Evolutionary conservation across 2,329 filamentous ascomycete species (phyloP).

Genomic region (Clonostachys solani): DNA sequence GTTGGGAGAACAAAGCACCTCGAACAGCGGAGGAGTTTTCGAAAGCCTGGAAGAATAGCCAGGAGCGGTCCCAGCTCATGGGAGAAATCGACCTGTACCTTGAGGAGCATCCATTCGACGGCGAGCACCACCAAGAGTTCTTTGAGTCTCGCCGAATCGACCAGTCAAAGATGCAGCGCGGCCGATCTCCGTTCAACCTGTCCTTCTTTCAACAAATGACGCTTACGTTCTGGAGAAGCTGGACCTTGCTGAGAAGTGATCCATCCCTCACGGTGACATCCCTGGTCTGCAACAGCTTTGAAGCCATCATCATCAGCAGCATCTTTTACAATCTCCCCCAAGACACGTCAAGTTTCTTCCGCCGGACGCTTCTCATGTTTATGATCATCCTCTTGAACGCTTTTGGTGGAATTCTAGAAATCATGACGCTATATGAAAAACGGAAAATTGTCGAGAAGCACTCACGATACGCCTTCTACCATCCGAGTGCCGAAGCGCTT

Average conservation of each 20-base stretch:
- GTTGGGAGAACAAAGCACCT: constrained; percentile 38
- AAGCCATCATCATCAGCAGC: constrained; percentile 43
- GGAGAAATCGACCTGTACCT: constrained; percentile 18
- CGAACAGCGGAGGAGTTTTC: constrained; percentile 29
- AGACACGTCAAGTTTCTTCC: constrained; percentile 34
- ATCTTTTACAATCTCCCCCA: constrained; percentile 41
- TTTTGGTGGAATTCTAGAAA: constrained; percentile 27
- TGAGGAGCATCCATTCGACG: background rate
- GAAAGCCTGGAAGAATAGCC: constrained; percentile 21
- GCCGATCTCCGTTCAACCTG: constrained; percentile 42
- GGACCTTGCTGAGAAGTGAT: constrained; percentile 31
- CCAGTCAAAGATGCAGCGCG: constrained; percentile 27
- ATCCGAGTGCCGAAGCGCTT: constrained; percentile 25
- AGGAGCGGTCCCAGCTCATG: constrained; percentile 14
- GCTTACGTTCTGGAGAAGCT: constrained; percentile 34
- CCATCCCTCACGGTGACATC: constrained; percentile 38
- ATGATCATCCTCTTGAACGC: constrained; percentile 45
- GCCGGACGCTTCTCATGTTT: constrained; percentile 40
- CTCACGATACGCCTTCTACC: constrained; percentile 31
- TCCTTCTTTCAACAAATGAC: constrained; percentile 39
- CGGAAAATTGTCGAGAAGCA: constrained; percentile 33
- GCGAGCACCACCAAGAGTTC: constrained; percentile 13
- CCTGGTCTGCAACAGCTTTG: constrained; percentile 37
- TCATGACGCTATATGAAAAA: constrained; percentile 29
- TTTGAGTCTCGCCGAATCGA: constrained; percentile 14